phyloP scores from a whole-genome alignment of 2,329 filamentous ascomycete species.

The Chrysoporthe puriensis region DNA sequence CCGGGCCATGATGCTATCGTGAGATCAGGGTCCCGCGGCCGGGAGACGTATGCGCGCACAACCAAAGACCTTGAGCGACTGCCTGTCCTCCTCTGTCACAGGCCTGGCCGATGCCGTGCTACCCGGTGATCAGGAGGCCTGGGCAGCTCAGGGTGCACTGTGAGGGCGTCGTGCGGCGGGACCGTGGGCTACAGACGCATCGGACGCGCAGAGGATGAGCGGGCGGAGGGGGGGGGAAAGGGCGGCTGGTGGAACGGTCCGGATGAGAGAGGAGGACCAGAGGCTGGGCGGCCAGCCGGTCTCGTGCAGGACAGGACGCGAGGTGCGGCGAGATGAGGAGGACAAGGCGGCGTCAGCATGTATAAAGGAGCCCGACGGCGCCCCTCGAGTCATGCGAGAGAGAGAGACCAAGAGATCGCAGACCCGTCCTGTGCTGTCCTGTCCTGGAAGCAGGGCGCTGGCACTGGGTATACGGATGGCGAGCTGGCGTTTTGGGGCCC shows the following conservation, averaged over 20 bases:
- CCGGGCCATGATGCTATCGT: conserved; percentile 21
- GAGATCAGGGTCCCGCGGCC: not conserved
- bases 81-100: not conserved
- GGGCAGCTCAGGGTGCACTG: not conserved
- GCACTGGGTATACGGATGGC: too few relatives aligned
- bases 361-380: too few relatives aligned
- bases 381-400: too few relatives aligned
- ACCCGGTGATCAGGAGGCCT: not conserved
- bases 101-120: not conserved
- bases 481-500: too few relatives aligned
- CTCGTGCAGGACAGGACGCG: too few relatives aligned
- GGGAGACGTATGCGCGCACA: not conserved
- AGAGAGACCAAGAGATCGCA: too few relatives aligned
- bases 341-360: too few relatives aligned
- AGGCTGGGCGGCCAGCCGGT: too few relatives aligned
- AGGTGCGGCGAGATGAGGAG: too few relatives aligned
- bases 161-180: not conserved
- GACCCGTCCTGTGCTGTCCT: too few relatives aligned
- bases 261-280: not conserved
- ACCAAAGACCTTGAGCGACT: not conserved
- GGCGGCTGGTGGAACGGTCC: not conserved
- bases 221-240: not conserved
- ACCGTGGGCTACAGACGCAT: not conserved
- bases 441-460: too few relatives aligned
- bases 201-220: not conserved